Conservation (phyloP, 257 asterid species). For the Solanum chiquidenum region DNA sequence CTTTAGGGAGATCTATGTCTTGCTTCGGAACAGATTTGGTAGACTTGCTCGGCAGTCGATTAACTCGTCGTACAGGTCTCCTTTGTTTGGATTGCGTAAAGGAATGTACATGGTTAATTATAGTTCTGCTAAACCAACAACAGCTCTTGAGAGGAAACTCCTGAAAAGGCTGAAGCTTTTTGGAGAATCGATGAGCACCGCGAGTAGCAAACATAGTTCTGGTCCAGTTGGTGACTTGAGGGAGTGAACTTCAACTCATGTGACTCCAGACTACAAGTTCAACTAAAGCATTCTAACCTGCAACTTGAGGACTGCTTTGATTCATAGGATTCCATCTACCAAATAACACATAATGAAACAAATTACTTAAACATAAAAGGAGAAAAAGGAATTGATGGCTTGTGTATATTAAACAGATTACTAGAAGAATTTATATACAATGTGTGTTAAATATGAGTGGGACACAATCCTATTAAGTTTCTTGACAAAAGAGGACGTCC, state of each 20-base stretch:
- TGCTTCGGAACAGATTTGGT: conserved; percentile 17
- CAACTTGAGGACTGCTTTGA: background rate
- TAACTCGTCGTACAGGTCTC: conserved; percentile 16
- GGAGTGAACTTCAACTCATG: background rate
- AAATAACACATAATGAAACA: background rate
- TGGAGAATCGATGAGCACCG: conserved; percentile 17
- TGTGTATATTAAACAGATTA: background rate
- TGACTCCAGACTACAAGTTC: background rate
- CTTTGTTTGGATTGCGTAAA: background rate
- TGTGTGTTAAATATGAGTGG: background rate
- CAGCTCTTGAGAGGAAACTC: conserved; percentile 2
- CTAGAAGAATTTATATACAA: background rate
- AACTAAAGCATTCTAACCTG: background rate
- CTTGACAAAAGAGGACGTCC: background rate
- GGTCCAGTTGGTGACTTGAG: background rate
- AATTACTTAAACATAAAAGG: background rate
- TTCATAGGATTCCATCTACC: background rate
- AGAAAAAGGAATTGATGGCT: background rate
- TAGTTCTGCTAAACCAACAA: conserved; percentile 11
- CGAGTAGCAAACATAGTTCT: conserved; percentile 25
- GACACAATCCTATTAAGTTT: background rate
- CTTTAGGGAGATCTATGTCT: conserved; percentile 13
- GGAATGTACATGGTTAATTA: background rate
- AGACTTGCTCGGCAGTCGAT: conserved; percentile 7
- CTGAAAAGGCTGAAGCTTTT: conserved; percentile 17